Conservation (phyloP, 176 grass and related monocot genomes). For the Avena sativa region DNA sequence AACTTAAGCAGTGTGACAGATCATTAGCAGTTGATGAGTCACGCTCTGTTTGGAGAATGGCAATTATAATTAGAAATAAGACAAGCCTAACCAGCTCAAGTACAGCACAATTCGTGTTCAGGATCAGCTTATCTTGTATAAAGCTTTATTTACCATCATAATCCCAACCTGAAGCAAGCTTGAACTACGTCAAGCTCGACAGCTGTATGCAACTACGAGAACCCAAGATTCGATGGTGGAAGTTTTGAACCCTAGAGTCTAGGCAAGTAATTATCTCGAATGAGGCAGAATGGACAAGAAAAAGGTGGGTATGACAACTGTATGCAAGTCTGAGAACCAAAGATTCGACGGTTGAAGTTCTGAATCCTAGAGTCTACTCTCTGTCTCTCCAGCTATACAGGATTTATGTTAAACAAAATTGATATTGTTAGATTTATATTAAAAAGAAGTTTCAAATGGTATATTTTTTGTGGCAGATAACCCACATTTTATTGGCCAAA, state of each 20-base stretch:
- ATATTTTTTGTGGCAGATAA: not conserved
- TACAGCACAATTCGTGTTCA: not conserved
- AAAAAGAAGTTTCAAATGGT: not conserved
- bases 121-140: constrained; percentile 17
- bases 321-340: constrained; percentile 4
- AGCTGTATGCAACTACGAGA: constrained; percentile 7
- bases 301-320: constrained; percentile 4
- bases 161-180: constrained; percentile 26
- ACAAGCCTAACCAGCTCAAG: constrained; percentile 31
- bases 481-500: not conserved
- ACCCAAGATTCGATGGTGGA: not conserved
- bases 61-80: not conserved
- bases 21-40: constrained; percentile 20
- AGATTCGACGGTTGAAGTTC: not conserved
- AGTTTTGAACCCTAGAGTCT: constrained; percentile 11
- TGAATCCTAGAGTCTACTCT: constrained; percentile 10
- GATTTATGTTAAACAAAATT: not conserved
- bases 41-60: constrained; percentile 2
- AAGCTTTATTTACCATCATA: constrained; percentile 14
- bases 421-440: not conserved
- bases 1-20: constrained; percentile 11
- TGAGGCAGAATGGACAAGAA: too few relatives aligned
- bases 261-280: not conserved
- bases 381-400: not conserved
- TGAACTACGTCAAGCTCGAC: constrained; percentile 27